Evolutionary conservation across 768 basidiomycete species (phyloP), one percentile per base, ranked within the genome.

Genomic region (Pholiota molesta): DNA sequence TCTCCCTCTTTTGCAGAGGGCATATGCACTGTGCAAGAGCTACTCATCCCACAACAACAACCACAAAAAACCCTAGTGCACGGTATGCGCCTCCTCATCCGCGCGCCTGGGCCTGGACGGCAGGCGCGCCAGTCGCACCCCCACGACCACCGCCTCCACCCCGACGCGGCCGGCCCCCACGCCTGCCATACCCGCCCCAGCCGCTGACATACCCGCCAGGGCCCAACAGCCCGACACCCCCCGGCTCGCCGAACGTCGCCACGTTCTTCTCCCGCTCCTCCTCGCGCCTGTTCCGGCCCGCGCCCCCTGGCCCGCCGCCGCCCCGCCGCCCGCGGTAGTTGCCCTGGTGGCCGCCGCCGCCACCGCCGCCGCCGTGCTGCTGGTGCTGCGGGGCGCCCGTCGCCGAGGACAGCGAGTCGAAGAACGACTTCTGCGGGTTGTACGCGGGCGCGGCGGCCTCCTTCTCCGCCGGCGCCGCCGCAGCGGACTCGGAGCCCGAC

Each of bases 221-320:
- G 0, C 91, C 91, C 80, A 92, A 82, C 55, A 91, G 71, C 6
- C 91, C 90, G 17, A 90, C 84, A 52, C 89, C 89, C 11, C 91
- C 91, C 8, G 92, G 86, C 71, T 94, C 92, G 2, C 92, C 93
- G 79, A 95, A 95, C 8, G 92, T 94, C 31, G 90, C 89, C 9
- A 94, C 86, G 68, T 94, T 94, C 74, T 84, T 86, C 73, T 92
- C 91, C 62, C 92, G 75, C 71, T 94, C 92, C 67, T 94, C 93
- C 66, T 94, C 92, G 47, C 92, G 76, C 66, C 92, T 81, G 66
- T 86, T 91, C 56, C 88, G 78, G 0, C 88, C 91, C 0, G 75
- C 81, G 39, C 76, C 76, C 0, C 82, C 80, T 3, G 47, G 33
- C 10, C 81, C 76, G 0, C 81, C 77, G 0, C 85, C 80, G 11